Evolutionary conservation across 768 basidiomycete genomes (phyloP).

Genomic region (Phlebiopsis flavidoalba): DNA sequence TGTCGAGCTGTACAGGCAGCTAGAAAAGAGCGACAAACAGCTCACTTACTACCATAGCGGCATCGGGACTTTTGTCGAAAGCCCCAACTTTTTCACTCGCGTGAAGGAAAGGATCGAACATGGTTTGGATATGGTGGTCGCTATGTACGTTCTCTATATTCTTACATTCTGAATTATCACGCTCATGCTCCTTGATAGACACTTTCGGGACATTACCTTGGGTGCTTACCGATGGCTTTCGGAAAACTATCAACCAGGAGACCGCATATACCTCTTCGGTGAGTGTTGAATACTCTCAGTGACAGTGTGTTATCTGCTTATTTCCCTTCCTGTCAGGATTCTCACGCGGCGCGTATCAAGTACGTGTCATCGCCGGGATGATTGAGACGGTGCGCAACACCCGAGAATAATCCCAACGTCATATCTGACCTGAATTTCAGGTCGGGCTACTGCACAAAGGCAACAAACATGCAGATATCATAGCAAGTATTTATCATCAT

Average conservation of each 20-base stretch:
- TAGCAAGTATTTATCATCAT: no score
- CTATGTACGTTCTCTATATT: no score
- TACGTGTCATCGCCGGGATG: not conserved
- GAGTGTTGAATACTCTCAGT: no score
- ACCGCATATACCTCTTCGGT: not conserved
- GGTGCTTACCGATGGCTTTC: not conserved
- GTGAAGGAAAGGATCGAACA: no score
- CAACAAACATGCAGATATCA: not conserved
- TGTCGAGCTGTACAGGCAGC: not conserved
- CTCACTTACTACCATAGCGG: no score
- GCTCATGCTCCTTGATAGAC: no score
- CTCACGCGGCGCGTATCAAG: not conserved
- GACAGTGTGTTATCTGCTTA: no score
- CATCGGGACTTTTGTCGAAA: no score
- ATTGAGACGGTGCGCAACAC: not conserved
- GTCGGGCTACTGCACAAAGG: not conserved
- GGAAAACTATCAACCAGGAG: not conserved
- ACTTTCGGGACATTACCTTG: not conserved
- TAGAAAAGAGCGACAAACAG: not conserved
- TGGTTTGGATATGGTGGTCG: no score
- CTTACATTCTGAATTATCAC: no score
- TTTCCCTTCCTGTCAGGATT: not conserved
- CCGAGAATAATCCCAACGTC: no score
- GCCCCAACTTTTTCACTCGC: no score
- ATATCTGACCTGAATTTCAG: not conserved